Evolutionary conservation across 139 green algal genomes (phyloP).

Genomic region (Tetradesmus obliquus): DNA sequence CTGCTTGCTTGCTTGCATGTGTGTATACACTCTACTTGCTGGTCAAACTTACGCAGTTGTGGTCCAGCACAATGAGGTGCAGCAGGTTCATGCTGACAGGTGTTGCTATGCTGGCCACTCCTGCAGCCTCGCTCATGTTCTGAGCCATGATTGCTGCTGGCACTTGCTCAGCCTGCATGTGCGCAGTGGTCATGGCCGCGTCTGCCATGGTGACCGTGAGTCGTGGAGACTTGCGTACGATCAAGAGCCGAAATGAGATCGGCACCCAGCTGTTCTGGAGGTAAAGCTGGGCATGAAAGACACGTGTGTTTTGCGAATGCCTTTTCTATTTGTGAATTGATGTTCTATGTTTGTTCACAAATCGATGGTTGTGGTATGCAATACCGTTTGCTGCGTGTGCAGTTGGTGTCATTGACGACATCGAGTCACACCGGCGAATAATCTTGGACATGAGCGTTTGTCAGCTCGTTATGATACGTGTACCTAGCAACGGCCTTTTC

Average conservation of each 20-base stretch:
- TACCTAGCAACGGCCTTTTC: background rate
- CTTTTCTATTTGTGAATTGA: no score
- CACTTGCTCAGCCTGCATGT: background rate
- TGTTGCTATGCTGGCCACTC: background rate
- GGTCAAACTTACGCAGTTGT: conserved; percentile 44
- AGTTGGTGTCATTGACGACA: background rate
- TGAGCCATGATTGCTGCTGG: background rate
- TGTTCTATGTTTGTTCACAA: no score
- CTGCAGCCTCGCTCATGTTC: background rate
- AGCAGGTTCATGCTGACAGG: conserved; percentile 32
- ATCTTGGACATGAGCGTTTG: background rate
- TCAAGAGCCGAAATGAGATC: background rate
- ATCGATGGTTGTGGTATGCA: background rate
- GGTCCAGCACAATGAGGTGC: conserved; percentile 43
- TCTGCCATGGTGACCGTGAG: background rate
- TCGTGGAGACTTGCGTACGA: background rate
- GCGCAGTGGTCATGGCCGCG: background rate
- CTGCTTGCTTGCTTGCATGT: background rate
- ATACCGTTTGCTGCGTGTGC: background rate
- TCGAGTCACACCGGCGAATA: background rate
- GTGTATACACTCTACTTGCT: background rate
- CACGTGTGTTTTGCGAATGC: no score
- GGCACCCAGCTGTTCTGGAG: background rate
- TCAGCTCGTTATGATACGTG: background rate
- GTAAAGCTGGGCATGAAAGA: no score